Base-by-base conservation (phyloP, 345 rosid species). In the Euphorbia peplus region DNA sequence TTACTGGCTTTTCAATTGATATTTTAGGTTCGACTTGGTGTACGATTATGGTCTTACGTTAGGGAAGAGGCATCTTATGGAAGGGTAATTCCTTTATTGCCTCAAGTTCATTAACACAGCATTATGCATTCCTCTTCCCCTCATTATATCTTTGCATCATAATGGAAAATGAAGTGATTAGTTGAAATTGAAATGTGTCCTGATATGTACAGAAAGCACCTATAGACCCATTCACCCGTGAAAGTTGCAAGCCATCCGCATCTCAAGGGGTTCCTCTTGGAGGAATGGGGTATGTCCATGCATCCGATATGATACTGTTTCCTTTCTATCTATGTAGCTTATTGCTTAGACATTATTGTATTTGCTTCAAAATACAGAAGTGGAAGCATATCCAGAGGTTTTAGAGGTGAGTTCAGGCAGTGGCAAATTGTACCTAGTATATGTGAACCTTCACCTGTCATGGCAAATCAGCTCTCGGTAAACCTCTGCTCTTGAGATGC, bases 401-500 rank as follows among this genome's bases (percentile, higher is more conserved):
- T 91, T 70, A 84, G 98, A 77, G 98, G 98, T 5, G 98, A 93
- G 76, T 93, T 93, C 81, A 80, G 92, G 86, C 98, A 91, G 71
- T 91, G 88, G 88, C 97, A 91, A 83, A 93, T 93, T 71, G 80
- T 83, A 71, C 98, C 98, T 56, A 90, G 98, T 51, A 84, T 78
- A 29, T 83, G 95, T 2, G 95, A 89, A 57, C 73, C 95, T 66
- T 89, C 98, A 65, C 97, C 98, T 72, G 85, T 93, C 83, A 89
- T 93, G 98, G 92, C 97, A 44, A 89, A 93, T 81, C 98, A 91
- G 68, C 91, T 91, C 76, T 93, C 98, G 70, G 98, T 93, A 88
- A 87, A 82, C 68, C 56, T 74, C 63, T 68, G 61, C 58, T n/a
- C 77, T 72, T 70, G 53, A 56, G 61, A 54, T 60, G 70, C 72